Conservation (phyloP, 2,329 filamentous ascomycete species). For the Achaetomium macrosporum region DNA sequence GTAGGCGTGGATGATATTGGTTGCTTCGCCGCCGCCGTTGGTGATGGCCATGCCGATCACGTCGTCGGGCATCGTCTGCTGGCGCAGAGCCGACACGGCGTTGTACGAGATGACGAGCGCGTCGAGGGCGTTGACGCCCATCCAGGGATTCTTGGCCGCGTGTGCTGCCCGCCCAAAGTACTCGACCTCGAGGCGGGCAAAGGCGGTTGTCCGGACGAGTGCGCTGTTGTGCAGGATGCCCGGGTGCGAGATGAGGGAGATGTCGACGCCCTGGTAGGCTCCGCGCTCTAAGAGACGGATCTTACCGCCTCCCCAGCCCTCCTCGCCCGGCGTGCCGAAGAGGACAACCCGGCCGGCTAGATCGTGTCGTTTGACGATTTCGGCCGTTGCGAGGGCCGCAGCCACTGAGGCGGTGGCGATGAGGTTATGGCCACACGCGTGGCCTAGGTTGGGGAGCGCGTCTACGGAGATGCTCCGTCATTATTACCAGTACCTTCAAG, state of each 20-base stretch:
- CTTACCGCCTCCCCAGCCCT: slow-evolving; percentile 3
- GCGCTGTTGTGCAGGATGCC: slow-evolving; percentile 5
- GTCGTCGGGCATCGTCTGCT: slow-evolving; percentile 8
- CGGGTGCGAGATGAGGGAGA: slow-evolving; percentile 9
- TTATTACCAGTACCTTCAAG: neutral
- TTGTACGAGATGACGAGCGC: slow-evolving; percentile 5
- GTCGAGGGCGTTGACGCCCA: slow-evolving; percentile 9
- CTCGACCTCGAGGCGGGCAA: neutral
- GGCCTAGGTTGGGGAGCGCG: slow-evolving; percentile 1
- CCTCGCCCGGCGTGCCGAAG: slow-evolving; percentile 6
- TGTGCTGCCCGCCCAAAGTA: slow-evolving; percentile 1
- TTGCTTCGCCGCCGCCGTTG: slow-evolving; percentile 2
- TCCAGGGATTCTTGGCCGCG: slow-evolving; percentile 1
- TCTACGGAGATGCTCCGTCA: neutral
- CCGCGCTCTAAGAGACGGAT: neutral
- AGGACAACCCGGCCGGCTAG: neutral
- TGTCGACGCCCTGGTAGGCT: slow-evolving; percentile 3
- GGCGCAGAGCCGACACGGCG: neutral
- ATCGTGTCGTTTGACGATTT: neutral
- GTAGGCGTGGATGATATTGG: slow-evolving; percentile 2
- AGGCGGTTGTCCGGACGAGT: slow-evolving; percentile 4
- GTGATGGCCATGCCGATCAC: slow-evolving; percentile 4
- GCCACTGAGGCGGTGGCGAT: slow-evolving; percentile 7
- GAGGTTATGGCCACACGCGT: slow-evolving; percentile 9
- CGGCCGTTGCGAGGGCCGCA: slow-evolving; percentile 1